Percentiles rank a stretch among this genome's conserved stretches.
Evolutionary conservation across 352 stramenopile species (phyloP).

Genomic region (Phytophthora ramorum): DNA sequence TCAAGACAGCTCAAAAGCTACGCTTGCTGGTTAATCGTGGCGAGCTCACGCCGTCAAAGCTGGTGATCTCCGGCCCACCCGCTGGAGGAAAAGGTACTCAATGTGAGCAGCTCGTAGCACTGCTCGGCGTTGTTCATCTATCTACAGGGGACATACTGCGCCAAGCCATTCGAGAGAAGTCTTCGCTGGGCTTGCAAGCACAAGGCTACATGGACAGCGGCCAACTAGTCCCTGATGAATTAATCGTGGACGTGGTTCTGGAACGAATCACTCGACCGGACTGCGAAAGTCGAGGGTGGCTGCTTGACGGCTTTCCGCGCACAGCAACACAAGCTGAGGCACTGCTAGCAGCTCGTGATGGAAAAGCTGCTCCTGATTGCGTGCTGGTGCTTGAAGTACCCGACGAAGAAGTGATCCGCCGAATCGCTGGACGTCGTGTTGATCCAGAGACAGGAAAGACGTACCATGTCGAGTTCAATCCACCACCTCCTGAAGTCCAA

Average conservation of each 20-base stretch:
- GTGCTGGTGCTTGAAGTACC: conserved; percentile 96
- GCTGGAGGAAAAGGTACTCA: conserved; percentile 95
- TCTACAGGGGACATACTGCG: conserved; percentile 94
- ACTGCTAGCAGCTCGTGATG: conserved; percentile 64
- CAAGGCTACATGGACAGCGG: conserved; percentile 92
- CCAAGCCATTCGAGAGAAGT: conserved; percentile 79
- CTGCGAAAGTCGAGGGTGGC: conserved; percentile 87
- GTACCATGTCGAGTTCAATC: conserved; percentile 98
- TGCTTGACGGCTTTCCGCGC: conserved; percentile 95
- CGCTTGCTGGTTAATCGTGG: conserved; percentile 41
- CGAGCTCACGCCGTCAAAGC: conserved; percentile 72
- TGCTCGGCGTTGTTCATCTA: conserved; percentile 92
- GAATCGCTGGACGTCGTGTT: conserved; percentile 97
- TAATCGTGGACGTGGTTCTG: conserved; percentile 91
- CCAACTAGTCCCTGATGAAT: conserved; percentile 91
- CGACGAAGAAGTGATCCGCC: conserved; percentile 94
- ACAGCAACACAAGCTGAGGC: conserved; percentile 88
- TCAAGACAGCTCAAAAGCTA: conserved; percentile 56
- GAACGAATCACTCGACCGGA: conserved; percentile 86
- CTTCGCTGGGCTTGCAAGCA: conserved; percentile 71
- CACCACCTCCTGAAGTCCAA: conserved; percentile 82
- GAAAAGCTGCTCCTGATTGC: conserved; percentile 68
- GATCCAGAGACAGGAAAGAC: conserved; percentile 94
- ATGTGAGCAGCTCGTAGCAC: conserved; percentile 90
- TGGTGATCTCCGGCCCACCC: conserved; percentile 92